Conservation (phyloP, 208 protist genomes). For the Leishmania gerbilli region DNA sequence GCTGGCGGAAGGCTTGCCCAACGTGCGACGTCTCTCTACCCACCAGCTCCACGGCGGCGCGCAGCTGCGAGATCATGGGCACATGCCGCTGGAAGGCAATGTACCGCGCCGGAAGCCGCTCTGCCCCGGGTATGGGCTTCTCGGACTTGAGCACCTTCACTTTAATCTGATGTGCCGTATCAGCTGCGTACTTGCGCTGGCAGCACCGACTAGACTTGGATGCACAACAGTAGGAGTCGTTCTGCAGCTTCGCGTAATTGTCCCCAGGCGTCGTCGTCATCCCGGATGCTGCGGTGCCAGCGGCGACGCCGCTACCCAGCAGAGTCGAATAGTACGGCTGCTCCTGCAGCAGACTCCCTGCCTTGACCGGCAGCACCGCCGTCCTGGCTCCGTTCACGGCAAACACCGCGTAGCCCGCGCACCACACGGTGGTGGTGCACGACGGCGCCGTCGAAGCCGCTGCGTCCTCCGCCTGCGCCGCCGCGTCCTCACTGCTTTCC, state of each 20-base stretch:
- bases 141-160: slow-evolving; percentile 36
- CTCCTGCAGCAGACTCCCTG: slow-evolving; percentile 54
- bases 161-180: slow-evolving; percentile 38
- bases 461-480: slow-evolving; percentile 1
- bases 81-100: slow-evolving; percentile 56
- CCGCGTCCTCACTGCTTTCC: background rate
- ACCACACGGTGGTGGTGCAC: slow-evolving; percentile 46
- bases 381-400: slow-evolving; percentile 30
- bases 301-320: background rate
- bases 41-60: slow-evolving; percentile 44
- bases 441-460: slow-evolving; percentile 6
- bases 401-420: slow-evolving; percentile 65
- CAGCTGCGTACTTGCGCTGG: slow-evolving; percentile 6
- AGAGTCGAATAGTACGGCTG: background rate
- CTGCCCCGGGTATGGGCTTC: slow-evolving; percentile 12
- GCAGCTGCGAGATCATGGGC: slow-evolving; percentile 51
- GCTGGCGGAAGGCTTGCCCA: slow-evolving; percentile 56
- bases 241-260: slow-evolving; percentile 4
- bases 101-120: slow-evolving; percentile 47
- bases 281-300: background rate
- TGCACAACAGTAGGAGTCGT: background rate
- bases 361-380: slow-evolving; percentile 32
- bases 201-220: background rate
- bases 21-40: slow-evolving; percentile 34
- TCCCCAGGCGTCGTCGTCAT: background rate